Evolutionary conservation across 306 rosid species (phyloP).

Genomic region (Senna tora): DNA sequence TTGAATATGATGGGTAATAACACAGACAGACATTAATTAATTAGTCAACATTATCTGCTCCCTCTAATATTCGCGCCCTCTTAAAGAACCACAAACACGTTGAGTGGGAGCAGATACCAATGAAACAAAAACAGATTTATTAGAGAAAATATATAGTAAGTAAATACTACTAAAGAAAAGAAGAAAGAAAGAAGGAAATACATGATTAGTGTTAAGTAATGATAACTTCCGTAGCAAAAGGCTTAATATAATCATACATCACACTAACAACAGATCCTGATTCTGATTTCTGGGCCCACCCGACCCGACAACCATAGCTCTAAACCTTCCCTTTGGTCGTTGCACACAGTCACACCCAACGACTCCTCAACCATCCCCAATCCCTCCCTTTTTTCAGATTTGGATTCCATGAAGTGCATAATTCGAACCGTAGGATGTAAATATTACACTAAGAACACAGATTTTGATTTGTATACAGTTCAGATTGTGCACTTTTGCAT

Average conservation of each 20-base stretch:
- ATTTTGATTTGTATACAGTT: too few relatives aligned
- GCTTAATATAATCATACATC: slow-evolving; percentile 68
- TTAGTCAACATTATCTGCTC: slow-evolving; percentile 47
- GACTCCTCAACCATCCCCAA: slow-evolving; percentile 59
- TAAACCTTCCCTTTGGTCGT: slow-evolving; percentile 65
- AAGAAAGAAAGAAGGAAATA: slow-evolving; percentile 34
- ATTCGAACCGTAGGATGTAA: too few relatives aligned
- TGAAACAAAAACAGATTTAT: slow-evolving; percentile 28
- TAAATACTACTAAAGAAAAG: slow-evolving; percentile 30
- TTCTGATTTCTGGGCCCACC: slow-evolving; percentile 91
- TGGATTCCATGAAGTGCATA: too few relatives aligned
- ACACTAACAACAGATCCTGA: slow-evolving; percentile 76
- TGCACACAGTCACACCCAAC: slow-evolving; percentile 65
- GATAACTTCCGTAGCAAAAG: slow-evolving; percentile 41
- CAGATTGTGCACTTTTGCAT: too few relatives aligned
- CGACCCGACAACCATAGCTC: slow-evolving; percentile 60
- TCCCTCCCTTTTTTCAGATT: slow-evolving; percentile 34
- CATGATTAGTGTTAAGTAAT: slow-evolving; percentile 47
- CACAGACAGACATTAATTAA: too few relatives aligned
- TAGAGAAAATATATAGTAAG: slow-evolving; percentile 42
- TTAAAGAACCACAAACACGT: slow-evolving; percentile 33
- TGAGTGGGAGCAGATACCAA: slow-evolving; percentile 54
- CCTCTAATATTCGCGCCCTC: slow-evolving; percentile 23
- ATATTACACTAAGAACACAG: too few relatives aligned
- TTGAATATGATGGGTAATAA: slow-evolving; percentile 14